These are phyloP conservation scores for Polyporus arcularius DNA, from an alignment of 768 basidiomycete genomes.

Conservation along the genomic window DNA sequence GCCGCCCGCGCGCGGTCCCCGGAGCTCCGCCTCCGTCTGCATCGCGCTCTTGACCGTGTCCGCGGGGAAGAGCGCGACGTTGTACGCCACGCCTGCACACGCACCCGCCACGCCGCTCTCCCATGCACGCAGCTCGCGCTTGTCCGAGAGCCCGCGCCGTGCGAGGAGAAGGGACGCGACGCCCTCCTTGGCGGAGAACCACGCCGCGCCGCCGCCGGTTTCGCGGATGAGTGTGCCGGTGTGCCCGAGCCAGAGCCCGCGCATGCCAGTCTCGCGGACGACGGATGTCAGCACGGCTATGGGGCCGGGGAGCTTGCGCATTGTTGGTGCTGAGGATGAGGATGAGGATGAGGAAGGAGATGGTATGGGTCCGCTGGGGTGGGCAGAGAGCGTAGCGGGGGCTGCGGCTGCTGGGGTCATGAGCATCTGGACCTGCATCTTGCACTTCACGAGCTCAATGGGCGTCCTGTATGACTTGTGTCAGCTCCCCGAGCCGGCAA, in stretches of 20 bases:
- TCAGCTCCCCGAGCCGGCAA: not conserved
- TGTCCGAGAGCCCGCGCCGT: slow-evolving; percentile 40
- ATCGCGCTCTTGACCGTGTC: slow-evolving; percentile 94
- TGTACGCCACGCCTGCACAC: slow-evolving; percentile 82
- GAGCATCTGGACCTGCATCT: slow-evolving; percentile 97
- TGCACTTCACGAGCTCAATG: slow-evolving; percentile 94
- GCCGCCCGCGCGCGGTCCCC: slow-evolving; percentile 44
- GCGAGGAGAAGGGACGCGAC: slow-evolving; percentile 62
- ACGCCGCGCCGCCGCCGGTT: slow-evolving; percentile 86
- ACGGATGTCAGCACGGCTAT: slow-evolving; percentile 64
- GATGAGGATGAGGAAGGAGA: slow-evolving; percentile 15
- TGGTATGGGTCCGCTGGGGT: slow-evolving; percentile 17
- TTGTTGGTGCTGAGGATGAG: slow-evolving; percentile 12
- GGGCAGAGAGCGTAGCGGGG: slow-evolving; percentile 18
- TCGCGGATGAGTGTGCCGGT: slow-evolving; percentile 92
- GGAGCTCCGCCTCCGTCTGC: slow-evolving; percentile 90
- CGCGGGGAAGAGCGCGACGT: slow-evolving; percentile 90
- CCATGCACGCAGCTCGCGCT: slow-evolving; percentile 49
- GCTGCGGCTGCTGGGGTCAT: slow-evolving; percentile 30
- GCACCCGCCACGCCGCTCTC: slow-evolving; percentile 89
- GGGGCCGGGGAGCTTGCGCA: slow-evolving; percentile 65
- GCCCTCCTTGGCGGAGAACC: slow-evolving; percentile 90
- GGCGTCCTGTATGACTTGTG: slow-evolving; percentile 61
- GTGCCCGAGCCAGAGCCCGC: slow-evolving; percentile 96
- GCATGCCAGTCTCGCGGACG: slow-evolving; percentile 66